These are phyloP conservation scores for Mycena alexandri DNA, from an alignment of 768 basidiomycete genomes.

Conservation along the genomic window DNA sequence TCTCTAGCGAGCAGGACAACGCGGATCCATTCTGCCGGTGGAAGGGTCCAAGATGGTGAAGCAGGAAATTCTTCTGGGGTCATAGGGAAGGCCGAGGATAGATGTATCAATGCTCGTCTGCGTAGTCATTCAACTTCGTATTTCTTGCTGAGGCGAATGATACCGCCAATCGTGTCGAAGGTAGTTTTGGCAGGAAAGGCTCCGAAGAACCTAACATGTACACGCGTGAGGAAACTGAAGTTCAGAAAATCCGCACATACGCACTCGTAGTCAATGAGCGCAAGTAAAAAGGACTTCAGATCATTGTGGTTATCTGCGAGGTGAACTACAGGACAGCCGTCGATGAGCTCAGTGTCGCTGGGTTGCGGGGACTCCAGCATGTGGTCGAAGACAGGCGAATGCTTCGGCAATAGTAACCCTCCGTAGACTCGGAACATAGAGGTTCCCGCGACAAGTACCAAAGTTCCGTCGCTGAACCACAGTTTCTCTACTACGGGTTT, in stretches of 20 bases:
- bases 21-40: neutral
- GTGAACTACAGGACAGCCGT: conserved; percentile 33
- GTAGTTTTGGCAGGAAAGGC: conserved; percentile 1
- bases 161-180: neutral
- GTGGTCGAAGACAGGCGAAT: conserved; percentile 27
- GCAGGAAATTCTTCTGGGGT: neutral
- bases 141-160: conserved; percentile 29
- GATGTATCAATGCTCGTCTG: conserved; percentile 22
- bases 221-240: neutral
- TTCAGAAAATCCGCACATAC: neutral
- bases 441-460: conserved; percentile 16
- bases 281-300: conserved; percentile 21
- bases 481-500: neutral
- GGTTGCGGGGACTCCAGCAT: conserved; percentile 32
- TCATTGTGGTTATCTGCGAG: conserved; percentile 26
- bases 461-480: conserved; percentile 35
- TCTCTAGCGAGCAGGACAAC: conserved; percentile 12
- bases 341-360: neutral
- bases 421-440: conserved; percentile 33
- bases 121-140: conserved; percentile 24
- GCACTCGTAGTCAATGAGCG: conserved; percentile 29
- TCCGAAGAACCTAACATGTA: conserved; percentile 4
- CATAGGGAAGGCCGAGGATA: conserved; percentile 13
- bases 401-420: conserved; percentile 25
- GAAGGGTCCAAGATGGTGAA: neutral